Evolutionary conservation across 2,329 filamentous ascomycete species (phyloP).

Genomic region (Colletotrichum sp.): DNA sequence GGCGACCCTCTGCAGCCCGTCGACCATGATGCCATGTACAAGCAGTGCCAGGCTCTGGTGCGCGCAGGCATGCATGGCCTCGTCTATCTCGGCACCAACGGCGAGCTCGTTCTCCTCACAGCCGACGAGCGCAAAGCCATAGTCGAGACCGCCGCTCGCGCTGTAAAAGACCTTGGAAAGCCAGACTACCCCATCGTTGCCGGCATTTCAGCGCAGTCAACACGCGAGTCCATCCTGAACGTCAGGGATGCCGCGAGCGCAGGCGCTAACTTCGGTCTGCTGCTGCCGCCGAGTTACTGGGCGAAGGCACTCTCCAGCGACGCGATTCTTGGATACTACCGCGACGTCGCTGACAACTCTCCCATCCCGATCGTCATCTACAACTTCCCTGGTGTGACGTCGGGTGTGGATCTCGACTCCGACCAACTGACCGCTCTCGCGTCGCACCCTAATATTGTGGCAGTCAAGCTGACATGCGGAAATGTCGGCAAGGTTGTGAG

Average conservation of each 20-base stretch:
- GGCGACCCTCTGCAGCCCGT: constrained; percentile 42
- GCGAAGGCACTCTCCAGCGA: constrained; percentile 62
- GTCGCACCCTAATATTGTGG: constrained; percentile 65
- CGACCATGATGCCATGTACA: constrained; percentile 45
- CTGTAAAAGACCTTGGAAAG: constrained; percentile 38
- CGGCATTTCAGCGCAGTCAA: constrained; percentile 60
- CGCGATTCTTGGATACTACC: constrained; percentile 66
- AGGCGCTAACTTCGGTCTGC: constrained; percentile 70
- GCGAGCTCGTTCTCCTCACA: constrained; percentile 47
- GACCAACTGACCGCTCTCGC: constrained; percentile 40
- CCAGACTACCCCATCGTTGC: constrained; percentile 46
- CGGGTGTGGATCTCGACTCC: constrained; percentile 26
- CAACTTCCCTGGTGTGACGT: constrained; percentile 27
- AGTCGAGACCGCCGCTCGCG: constrained; percentile 40
- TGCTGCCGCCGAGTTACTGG: constrained; percentile 75
- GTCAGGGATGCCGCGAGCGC: constrained; percentile 67
- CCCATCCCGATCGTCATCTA: constrained; percentile 26
- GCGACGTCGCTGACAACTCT: constrained; percentile 60
- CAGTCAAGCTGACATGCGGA: constrained; percentile 58
- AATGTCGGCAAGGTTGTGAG: constrained; percentile 64
- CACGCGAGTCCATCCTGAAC: constrained; percentile 68
- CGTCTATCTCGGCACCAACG: constrained; percentile 52
- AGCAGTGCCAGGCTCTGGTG: constrained; percentile 46
- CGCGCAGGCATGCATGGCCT: constrained; percentile 49
- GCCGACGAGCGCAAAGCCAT: constrained; percentile 44